Evolutionary conservation across 768 basidiomycete species (phyloP), one percentile per base, ranked within the genome.

Genomic region (Lactifluus hygrophoroides): DNA sequence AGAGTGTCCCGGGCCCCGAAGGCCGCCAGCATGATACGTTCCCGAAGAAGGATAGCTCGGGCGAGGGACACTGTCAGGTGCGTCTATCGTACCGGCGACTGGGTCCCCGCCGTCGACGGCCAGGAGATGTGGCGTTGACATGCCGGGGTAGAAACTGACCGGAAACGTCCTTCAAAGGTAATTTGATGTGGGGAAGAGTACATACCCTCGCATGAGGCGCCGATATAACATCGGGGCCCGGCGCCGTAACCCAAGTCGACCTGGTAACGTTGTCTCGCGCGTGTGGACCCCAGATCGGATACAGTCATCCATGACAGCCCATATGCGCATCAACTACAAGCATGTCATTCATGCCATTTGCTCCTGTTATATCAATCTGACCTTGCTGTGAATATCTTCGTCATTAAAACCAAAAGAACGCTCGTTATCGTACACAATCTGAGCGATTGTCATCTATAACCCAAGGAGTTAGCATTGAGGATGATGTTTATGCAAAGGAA

Each of bases 371-470:
- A 25, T 35, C 37, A 27, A 49, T 44, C 67, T 40, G 62, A 85
- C 88, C 77, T 91, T 91, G 47, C 77, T 71, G 61, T 84, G 80
- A 58, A 93, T 87, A 9, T 90, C 85, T 21, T 81, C 81, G 50
- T 89, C 83, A 3, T 82, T 81, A 56, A 86, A 80, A 16, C 90
- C 87, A 66, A 90, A 93, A 60, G 77, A 83, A 65, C 82, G 80
- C 71, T 96, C 93, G 67, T 96, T 96, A 71, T 94, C 88, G 69
- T 90, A 89, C 1, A 95, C 91, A 50, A 93, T 86, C 72, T 95
- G 93, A 10, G 93, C 90, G 64, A 95, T 94, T 3, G 91, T 92
- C 78, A 94, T 80, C 92, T 94, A 65, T 32, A 51, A 53, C 47
- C 17, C 43, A 40, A 45, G 50, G 23, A 32, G 27, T 49, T 44